Evolutionary conservation across 2,329 filamentous ascomycete genomes (phyloP).

Genomic region (Macrophomina tecta): DNA sequence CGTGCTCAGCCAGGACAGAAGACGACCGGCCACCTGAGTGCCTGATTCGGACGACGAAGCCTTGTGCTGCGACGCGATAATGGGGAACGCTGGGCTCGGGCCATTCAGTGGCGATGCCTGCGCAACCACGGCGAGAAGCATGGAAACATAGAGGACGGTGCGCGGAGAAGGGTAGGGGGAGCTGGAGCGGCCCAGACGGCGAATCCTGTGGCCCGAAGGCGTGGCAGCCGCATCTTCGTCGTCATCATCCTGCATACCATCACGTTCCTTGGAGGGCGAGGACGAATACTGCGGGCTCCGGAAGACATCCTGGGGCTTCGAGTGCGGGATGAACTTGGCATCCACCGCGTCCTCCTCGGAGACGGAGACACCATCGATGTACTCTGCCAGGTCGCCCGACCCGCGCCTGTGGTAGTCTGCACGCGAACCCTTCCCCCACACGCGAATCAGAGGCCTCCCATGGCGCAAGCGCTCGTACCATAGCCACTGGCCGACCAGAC

Average conservation of each 20-base stretch:
- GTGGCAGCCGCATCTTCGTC: constrained; percentile 7
- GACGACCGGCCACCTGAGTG: constrained; percentile 45
- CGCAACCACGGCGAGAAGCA: constrained; percentile 51
- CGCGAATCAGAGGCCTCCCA: constrained; percentile 47
- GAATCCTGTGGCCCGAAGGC: constrained; percentile 36
- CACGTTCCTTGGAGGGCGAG: constrained; percentile 23
- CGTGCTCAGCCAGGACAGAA: constrained; percentile 47
- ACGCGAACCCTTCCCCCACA: constrained; percentile 25
- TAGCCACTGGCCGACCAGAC: constrained; percentile 67
- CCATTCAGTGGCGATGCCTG: constrained; percentile 43
- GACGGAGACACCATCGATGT: constrained; percentile 35
- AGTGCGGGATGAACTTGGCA: constrained; percentile 31
- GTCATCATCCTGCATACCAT: neutral
- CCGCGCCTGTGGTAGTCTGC: constrained; percentile 33
- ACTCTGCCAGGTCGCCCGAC: constrained; percentile 39
- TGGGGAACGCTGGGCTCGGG: constrained; percentile 34
- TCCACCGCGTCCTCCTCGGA: neutral
- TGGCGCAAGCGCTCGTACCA: constrained; percentile 68
- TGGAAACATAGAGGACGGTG: constrained; percentile 54
- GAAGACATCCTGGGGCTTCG: constrained; percentile 43
- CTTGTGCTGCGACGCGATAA: constrained; percentile 31
- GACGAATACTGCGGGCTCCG: constrained; percentile 37
- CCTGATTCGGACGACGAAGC: constrained; percentile 32
- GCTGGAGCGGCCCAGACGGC: constrained; percentile 44
- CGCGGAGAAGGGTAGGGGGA: constrained; percentile 54